Conservation (phyloP, 352 stramenopile genomes). For the Pythium brachiatum region DNA sequence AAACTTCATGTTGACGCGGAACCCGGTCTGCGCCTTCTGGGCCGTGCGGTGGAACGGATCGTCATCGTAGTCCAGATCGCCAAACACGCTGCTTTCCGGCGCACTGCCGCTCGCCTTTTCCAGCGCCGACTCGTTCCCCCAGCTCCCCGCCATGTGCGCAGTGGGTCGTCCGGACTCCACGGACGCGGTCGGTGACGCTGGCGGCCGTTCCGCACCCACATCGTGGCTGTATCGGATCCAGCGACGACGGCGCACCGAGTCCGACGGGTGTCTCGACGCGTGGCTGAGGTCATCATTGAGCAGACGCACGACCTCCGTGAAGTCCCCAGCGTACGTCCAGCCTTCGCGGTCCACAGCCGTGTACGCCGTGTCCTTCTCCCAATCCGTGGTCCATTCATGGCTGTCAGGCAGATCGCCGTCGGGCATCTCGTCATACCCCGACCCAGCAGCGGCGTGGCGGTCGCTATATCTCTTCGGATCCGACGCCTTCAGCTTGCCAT, state of each 20-base stretch:
- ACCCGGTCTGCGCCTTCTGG: constrained; percentile 83
- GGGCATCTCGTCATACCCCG: constrained; percentile 63
- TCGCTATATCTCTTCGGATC: constrained; percentile 80
- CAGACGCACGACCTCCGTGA: constrained; percentile 69
- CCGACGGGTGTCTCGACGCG: constrained; percentile 74
- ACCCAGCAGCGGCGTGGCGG: constrained; percentile 44
- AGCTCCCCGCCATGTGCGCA: constrained; percentile 51
- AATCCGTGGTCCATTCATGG: constrained; percentile 78
- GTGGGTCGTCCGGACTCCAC: constrained; percentile 37
- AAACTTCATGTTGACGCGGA: constrained; percentile 86
- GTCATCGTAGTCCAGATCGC: constrained; percentile 60
- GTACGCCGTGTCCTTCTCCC: constrained; percentile 83
- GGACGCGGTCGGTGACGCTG: constrained; percentile 54
- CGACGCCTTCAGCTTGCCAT: constrained; percentile 62
- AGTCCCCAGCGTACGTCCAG: constrained; percentile 85
- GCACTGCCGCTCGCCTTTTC: constrained; percentile 25
- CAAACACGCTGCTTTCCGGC: constrained; percentile 32
- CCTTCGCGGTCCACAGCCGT: constrained; percentile 76
- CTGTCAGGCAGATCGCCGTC: constrained; percentile 63
- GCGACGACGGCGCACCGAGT: constrained; percentile 70
- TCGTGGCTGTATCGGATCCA: constrained; percentile 68
- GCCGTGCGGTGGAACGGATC: constrained; percentile 85
- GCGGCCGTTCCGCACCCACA: constrained; percentile 31
- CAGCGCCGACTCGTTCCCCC: constrained; percentile 37
- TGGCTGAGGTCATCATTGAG: constrained; percentile 81